Evolutionary conservation across 2,329 filamentous ascomycete genomes (phyloP).

Genomic region (Colletotrichum sp.): DNA sequence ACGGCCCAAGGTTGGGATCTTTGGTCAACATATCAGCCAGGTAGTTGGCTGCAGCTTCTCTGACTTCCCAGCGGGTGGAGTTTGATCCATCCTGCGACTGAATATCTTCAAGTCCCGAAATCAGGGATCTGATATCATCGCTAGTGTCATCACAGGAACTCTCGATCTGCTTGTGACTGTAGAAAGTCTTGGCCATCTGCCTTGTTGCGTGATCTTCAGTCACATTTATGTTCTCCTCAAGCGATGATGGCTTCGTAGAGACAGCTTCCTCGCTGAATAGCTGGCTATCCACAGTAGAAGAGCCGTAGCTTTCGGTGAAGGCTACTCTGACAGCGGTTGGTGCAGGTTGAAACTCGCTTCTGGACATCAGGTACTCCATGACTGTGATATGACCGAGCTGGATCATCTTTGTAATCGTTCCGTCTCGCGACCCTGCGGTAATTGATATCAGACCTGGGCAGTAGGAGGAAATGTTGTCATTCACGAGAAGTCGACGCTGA

Average conservation of each 20-base stretch:
- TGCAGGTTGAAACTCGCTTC: background rate
- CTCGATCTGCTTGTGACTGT: background rate
- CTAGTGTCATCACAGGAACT: accelerated
- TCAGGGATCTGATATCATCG: background rate
- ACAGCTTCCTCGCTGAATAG: background rate
- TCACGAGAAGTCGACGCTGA: background rate
- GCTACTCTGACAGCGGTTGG: background rate
- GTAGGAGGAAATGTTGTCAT: no score
- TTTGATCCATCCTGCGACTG: background rate
- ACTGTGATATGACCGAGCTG: constrained; percentile 29
- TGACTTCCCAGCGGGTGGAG: background rate
- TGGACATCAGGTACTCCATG: constrained; percentile 24
- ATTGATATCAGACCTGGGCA: constrained; percentile 19
- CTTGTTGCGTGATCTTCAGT: accelerated
- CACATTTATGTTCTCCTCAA: background rate
- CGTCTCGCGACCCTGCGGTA: background rate
- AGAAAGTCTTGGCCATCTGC: background rate
- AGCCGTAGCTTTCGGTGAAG: background rate
- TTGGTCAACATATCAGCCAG: background rate
- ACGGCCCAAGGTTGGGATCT: accelerated
- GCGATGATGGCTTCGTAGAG: background rate
- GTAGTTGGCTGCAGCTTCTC: background rate
- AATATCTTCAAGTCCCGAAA: background rate
- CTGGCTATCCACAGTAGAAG: background rate
- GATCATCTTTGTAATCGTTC: background rate